Percentiles rank a stretch among this genome's conserved stretches.
phyloP scores from a whole-genome alignment of 2,329 filamentous ascomycete species.

The Fusarium mundagurra region DNA sequence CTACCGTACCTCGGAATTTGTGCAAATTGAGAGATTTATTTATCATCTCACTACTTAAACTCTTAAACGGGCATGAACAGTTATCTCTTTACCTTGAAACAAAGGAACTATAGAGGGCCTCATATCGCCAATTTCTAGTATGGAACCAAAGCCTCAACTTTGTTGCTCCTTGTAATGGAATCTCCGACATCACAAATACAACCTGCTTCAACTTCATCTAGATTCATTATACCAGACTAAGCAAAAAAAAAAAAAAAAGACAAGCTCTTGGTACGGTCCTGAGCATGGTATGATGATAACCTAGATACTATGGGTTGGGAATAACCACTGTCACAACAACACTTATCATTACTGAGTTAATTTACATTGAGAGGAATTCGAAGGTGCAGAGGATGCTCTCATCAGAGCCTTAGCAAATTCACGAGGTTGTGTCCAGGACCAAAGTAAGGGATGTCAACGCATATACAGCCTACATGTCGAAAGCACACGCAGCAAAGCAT shows the following conservation, averaged over 20 bases:
- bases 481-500: background rate
- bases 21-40: background rate
- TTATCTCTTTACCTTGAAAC: background rate
- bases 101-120: background rate
- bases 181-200: background rate
- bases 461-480: background rate
- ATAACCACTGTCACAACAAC: background rate
- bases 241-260: background rate
- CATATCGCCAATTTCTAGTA: background rate
- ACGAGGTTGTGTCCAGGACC: background rate
- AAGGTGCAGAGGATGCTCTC: background rate
- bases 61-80: too few species aligned
- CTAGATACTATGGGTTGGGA: background rate
- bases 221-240: background rate
- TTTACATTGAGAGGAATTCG: background rate
- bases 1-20: conserved; percentile 6
- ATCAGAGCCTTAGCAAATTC: too few species aligned
- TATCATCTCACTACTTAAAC: background rate
- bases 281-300: background rate
- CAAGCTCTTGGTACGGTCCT: background rate
- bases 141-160: background rate
- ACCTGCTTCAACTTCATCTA: background rate
- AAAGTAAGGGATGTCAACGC: background rate
- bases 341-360: background rate
- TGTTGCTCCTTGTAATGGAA: too few species aligned